Evolutionary conservation across 78 protist species (phyloP).

Genomic region (Dictyostelium capitatum): DNA sequence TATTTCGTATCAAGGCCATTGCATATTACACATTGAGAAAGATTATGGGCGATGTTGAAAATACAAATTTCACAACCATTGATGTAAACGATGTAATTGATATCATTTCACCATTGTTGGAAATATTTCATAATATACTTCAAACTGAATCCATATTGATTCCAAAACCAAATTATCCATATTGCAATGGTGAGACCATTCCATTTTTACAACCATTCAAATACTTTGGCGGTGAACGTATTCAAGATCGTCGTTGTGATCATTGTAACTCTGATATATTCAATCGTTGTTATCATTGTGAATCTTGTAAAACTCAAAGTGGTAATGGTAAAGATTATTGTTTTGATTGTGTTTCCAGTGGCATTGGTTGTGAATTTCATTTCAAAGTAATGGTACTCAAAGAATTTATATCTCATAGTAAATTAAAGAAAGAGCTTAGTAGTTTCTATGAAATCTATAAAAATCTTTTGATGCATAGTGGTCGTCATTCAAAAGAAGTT

Average conservation of each 20-base stretch:
- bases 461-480: neutral
- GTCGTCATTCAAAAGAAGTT: constrained; percentile 8
- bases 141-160: constrained; percentile 64
- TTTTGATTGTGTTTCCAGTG: constrained; percentile 61
- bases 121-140: constrained; percentile 30
- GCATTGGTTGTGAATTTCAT: constrained; percentile 70
- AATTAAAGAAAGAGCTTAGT: constrained; percentile 41
- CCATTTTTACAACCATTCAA: constrained; percentile 62
- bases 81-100: constrained; percentile 23
- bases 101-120: constrained; percentile 35
- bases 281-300: constrained; percentile 71
- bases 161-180: constrained; percentile 74
- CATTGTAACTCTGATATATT: constrained; percentile 65
- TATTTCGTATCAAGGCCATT: constrained; percentile 43
- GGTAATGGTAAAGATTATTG: constrained; percentile 60
- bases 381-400: constrained; percentile 45
- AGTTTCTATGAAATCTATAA: constrained; percentile 20
- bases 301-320: neutral
- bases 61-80: neutral
- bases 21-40: constrained; percentile 38
- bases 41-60: neutral
- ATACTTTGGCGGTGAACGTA: neutral
- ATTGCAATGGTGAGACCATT: constrained; percentile 42
- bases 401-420: constrained; percentile 60
- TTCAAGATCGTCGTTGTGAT: constrained; percentile 75